Base-by-base conservation (phyloP, 192 early-diverging fungal species). In the Linnemannia elongata region DNA sequence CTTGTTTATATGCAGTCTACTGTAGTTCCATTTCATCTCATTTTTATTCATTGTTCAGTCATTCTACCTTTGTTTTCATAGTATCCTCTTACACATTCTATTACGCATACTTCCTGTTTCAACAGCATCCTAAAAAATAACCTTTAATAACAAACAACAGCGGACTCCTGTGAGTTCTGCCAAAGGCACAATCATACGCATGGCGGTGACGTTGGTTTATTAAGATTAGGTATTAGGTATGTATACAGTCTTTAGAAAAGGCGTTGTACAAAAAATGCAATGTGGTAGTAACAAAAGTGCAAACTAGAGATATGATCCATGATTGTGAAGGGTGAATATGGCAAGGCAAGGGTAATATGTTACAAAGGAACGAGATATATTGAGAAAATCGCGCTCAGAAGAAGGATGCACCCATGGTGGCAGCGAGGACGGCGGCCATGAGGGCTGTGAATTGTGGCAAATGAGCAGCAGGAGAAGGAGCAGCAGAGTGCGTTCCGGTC, bases 321-420 rank as follows among this genome's bases (percentile, higher is more conserved):
- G 38, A 36, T 18, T 15, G 15, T 12, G 42, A 38, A 41, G 55
- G 70, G 69, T 41, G 52, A 77, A 52, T 42, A 70, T 78, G n/a
- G 60, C 15, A 15, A 35, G 41, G 12, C n/a, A n/a, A 45, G 7
- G 35, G 57, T 39, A 57, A 20, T 66, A n/a, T 42, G 20, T 2
- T 42, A 45, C 35, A 77, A 44, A 44, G n/a, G 60, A 10, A 1
- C 4, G 0, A 36, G 42, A 63, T 22, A n/a, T 6, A 38, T 15
- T 20, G 15, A 60, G 6, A 41, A 42, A 69, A 24, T 33, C n/a
- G 8, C 35, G 5, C 7, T 77, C 77, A 82, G 39, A 70, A 77
- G 18, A 82, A 66, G 7, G 70, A 57, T 35, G 75, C 54, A 33
- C 69, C 27, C 60, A 66, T 33, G 60, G 27, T 44, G 36, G 75